Base-by-base conservation (phyloP, 139 green algal species). In the Chlamydomonas sp. region DNA sequence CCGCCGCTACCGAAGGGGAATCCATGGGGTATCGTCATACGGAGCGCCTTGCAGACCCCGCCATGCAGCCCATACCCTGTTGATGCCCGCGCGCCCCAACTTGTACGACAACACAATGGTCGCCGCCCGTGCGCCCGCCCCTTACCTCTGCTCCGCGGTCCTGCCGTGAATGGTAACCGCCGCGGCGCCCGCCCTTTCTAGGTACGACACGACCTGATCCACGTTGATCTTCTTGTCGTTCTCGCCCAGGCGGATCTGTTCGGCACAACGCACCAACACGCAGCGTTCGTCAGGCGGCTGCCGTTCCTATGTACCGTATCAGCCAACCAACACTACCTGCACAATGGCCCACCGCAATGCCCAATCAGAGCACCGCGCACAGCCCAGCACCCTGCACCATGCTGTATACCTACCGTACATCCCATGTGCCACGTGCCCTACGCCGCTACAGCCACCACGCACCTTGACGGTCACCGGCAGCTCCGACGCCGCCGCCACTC, bases 381-480 rank as follows among this genome's bases (percentile, higher is more conserved):
- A 49, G 31, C 31, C 31, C 31, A 49, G 31, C 31, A 49, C 31
- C 31, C 31, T 49, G 31, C 31, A 49, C 31, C 31, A 49, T 49
- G 31, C 31, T 49, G 31, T 49, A 49, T 49, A 0, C 31, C 31
- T 49, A 49, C 31, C 31, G 31, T 49, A 0, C 31, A 49, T 49
- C 31, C 31, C 31, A 49, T 49, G 31, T 49, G 31, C 31, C 31
- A 49, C 31, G 31, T 49, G 14, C 15, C 68, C 20, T 76, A 31
- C 17, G 15, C 31, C 31, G 31, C 31, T 49, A 49, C 31, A 49
- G 31, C 31, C n/a, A 49, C 12, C 61, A 97, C 92, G 4, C 49
- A 93, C 84, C 80, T 98, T 98, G 72, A 99, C 96, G 0, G 96
- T 98, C 4, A 99, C 87, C 10, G 97, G 97, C 62, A 98, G 88